These are phyloP conservation scores for Deinandra increscens DNA, from an alignment of 129 eudicot genomes.

Conservation along the genomic window DNA sequence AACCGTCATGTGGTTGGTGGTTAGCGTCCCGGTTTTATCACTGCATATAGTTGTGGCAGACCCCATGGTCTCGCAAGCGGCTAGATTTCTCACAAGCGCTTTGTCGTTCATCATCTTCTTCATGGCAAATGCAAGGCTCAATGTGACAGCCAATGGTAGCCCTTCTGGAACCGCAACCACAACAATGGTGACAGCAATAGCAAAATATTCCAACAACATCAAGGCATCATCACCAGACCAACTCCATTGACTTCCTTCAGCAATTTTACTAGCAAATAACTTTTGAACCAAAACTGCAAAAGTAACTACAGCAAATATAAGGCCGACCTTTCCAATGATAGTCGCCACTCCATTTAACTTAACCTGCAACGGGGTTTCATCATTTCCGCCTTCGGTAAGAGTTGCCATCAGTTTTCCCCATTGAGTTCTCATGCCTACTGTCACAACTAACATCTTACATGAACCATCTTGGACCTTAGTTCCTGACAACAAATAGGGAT, in stretches of 20 bases:
- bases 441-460: conserved; percentile 85
- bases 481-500: conserved; percentile 82
- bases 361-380: conserved; percentile 91
- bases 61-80: conserved; percentile 99
- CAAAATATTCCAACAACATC: conserved; percentile 78
- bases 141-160: conserved; percentile 86
- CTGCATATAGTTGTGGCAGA: conserved; percentile 95
- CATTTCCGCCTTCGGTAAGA: conserved; percentile 90
- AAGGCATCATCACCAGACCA: conserved; percentile 83
- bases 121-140: conserved; percentile 96
- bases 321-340: conserved; percentile 88
- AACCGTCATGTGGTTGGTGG: conserved; percentile 95
- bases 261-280: conserved; percentile 51
- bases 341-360: conserved; percentile 95
- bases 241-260: conserved; percentile 48
- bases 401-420: conserved; percentile 99
- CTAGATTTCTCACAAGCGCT: conserved; percentile 88
- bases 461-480: conserved; percentile 99
- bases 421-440: conserved; percentile 97
- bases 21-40: conserved; percentile 93
- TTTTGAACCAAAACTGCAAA: conserved; percentile 83
- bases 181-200: conserved; percentile 91
- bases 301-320: conserved; percentile 77
- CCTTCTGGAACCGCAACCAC: conserved; percentile 99
- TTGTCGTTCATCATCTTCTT: conserved; percentile 98